These are phyloP conservation scores for Elsinoe arachidis DNA, from an alignment of 2,329 filamentous ascomycete genomes.

Conservation along the genomic window DNA sequence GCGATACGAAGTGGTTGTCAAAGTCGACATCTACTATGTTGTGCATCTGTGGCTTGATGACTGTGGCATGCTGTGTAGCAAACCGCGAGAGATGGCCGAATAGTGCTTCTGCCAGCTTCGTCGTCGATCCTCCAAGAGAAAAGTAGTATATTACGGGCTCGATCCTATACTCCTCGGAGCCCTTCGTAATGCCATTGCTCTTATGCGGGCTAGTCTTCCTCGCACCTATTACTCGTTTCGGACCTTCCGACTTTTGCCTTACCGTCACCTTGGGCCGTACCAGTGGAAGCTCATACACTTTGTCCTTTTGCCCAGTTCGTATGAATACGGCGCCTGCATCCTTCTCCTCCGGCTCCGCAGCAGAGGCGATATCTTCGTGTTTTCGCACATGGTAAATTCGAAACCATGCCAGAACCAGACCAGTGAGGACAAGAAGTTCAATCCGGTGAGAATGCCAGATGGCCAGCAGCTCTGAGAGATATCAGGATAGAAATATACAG, in stretches of 20 bases:
- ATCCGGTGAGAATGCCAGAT: constrained; percentile 26
- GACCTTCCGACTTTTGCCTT: constrained; percentile 16
- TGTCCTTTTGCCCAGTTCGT: neutral
- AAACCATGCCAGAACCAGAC: constrained; percentile 22
- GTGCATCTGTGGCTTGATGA: constrained; percentile 55
- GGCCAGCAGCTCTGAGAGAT: constrained; percentile 24
- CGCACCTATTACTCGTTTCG: constrained; percentile 25
- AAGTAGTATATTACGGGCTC: constrained; percentile 82
- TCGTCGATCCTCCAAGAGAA: constrained; percentile 75
- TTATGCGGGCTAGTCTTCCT: constrained; percentile 14
- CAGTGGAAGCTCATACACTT: neutral
- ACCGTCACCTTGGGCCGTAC: neutral
- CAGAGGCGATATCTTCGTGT: too few species aligned
- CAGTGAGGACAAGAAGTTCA: constrained; percentile 24
- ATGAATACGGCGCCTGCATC: neutral
- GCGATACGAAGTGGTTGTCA: constrained; percentile 81
- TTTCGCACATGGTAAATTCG: constrained; percentile 18
- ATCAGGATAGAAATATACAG: neutral
- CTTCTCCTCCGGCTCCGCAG: constrained; percentile 10
- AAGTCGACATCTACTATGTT: constrained; percentile 83
- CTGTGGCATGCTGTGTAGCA: constrained; percentile 20
- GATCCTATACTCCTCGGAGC: constrained; percentile 28
- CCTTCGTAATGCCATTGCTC: constrained; percentile 9
- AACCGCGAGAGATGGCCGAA: constrained; percentile 44
- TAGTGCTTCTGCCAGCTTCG: constrained; percentile 60